These are phyloP conservation scores for Aspergillus sp. DNA, from an alignment of 2,329 filamentous ascomycete genomes.

Conservation along the genomic window DNA sequence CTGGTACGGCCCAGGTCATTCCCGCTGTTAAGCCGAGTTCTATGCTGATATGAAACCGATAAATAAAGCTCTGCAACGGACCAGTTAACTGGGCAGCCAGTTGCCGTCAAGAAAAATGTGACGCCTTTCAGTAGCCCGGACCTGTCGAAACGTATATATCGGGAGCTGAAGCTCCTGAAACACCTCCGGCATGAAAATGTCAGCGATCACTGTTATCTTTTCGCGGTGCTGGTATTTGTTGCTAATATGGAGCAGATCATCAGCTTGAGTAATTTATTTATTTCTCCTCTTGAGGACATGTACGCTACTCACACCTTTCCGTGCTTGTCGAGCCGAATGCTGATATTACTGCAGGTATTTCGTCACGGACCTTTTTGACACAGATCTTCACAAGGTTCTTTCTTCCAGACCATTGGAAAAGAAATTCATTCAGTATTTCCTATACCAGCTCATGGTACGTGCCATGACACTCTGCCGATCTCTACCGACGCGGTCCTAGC, in stretches of 20 bases:
- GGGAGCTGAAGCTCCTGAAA: conserved; percentile 95
- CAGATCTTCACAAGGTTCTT: conserved; percentile 90
- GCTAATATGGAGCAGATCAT: conserved; percentile 67
- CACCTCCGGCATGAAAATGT: conserved; percentile 97
- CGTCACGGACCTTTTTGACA: conserved; percentile 95
- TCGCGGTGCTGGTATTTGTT: neutral
- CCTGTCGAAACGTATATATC: conserved; percentile 93
- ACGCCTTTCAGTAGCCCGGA: conserved; percentile 99
- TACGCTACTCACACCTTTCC: conserved; percentile 42
- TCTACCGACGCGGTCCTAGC: neutral
- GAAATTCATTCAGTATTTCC: conserved; percentile 99
- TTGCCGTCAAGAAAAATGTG: conserved; percentile 99
- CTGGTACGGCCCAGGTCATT: conserved; percentile 63
- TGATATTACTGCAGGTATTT: conserved; percentile 68
- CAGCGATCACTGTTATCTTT: conserved; percentile 28
- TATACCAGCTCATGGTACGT: conserved; percentile 95
- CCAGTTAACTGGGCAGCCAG: conserved; percentile 93
- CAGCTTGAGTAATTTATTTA: conserved; percentile 98
- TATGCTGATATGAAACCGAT: conserved; percentile 12
- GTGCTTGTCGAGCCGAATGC: neutral
- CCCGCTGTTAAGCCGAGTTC: conserved; percentile 1
- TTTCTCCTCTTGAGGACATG: conserved; percentile 98
- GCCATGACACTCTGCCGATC: neutral
- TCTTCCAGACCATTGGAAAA: conserved; percentile 96
- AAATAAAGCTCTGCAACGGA: conserved; percentile 82